These are phyloP conservation scores for Xylariaceae sp. DNA, from an alignment of 2,329 filamentous ascomycete species.

Conservation along the genomic window DNA sequence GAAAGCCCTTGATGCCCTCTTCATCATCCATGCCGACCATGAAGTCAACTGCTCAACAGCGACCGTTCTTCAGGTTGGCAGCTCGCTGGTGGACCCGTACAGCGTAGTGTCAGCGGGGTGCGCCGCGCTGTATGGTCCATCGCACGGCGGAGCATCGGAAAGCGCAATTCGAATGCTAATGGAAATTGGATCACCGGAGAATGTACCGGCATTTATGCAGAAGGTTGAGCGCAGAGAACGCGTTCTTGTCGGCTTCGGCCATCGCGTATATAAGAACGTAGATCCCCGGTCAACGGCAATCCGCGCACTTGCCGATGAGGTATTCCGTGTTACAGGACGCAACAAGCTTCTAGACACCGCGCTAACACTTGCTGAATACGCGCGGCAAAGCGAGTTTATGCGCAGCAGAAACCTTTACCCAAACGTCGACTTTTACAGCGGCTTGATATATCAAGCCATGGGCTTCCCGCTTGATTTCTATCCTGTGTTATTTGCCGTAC, in stretches of 20 bases:
- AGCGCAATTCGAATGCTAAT: slow-evolving; percentile 61
- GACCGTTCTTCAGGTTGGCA: slow-evolving; percentile 62
- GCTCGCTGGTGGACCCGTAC: slow-evolving; percentile 62
- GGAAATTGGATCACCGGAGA: slow-evolving; percentile 57
- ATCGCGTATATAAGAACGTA: slow-evolving; percentile 61
- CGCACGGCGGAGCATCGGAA: slow-evolving; percentile 66
- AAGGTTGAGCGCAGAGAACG: slow-evolving; percentile 58
- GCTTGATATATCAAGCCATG: slow-evolving; percentile 60
- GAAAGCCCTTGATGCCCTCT: slow-evolving; percentile 59
- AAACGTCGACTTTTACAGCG: slow-evolving; percentile 60
- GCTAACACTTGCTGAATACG: slow-evolving; percentile 53
- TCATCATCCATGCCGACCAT: slow-evolving; percentile 64
- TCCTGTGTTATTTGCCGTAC: slow-evolving; percentile 58
- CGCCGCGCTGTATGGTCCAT: slow-evolving; percentile 62
- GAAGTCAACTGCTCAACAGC: slow-evolving; percentile 65
- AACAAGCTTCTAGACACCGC: slow-evolving; percentile 59
- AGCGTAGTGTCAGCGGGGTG: slow-evolving; percentile 59
- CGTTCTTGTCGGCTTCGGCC: slow-evolving; percentile 62
- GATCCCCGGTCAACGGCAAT: slow-evolving; percentile 61
- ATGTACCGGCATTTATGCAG: slow-evolving; percentile 57
- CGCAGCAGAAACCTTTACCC: slow-evolving; percentile 56
- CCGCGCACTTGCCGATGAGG: slow-evolving; percentile 55
- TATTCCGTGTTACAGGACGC: slow-evolving; percentile 57
- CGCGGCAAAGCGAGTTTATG: slow-evolving; percentile 55
- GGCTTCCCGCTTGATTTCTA: slow-evolving; percentile 61